These are phyloP conservation scores for Phytopythium mirpurense DNA, from an alignment of 352 stramenopile species.

Conservation along the genomic window DNA sequence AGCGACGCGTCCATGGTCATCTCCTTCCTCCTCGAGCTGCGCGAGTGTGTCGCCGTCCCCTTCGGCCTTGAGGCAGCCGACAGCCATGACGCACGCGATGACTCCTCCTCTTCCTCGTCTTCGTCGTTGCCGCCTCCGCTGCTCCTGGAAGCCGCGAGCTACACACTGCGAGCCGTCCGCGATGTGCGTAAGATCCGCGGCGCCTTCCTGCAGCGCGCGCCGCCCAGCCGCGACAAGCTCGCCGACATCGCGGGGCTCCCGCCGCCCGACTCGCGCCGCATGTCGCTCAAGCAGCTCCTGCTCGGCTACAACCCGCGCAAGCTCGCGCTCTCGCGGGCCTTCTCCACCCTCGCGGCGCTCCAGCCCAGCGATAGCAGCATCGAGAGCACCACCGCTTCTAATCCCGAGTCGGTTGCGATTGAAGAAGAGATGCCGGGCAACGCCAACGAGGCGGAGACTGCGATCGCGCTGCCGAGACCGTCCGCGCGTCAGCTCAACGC, in stretches of 20 bases:
- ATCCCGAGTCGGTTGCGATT: not conserved
- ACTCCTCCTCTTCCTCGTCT: not conserved
- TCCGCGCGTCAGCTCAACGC: slow-evolving; percentile 2
- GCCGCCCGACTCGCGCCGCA: slow-evolving; percentile 37
- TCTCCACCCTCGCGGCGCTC: slow-evolving; percentile 21
- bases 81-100: not conserved
- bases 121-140: not conserved
- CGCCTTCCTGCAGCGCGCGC: slow-evolving; percentile 48
- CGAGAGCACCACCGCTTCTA: too few species aligned
- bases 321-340: slow-evolving; percentile 57
- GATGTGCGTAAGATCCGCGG: slow-evolving; percentile 48
- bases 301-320: slow-evolving; percentile 70
- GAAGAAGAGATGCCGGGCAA: not conserved
- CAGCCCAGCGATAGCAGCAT: not conserved
- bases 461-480: not conserved
- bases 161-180: slow-evolving; percentile 26
- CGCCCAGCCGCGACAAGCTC: slow-evolving; percentile 40
- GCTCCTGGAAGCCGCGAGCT: slow-evolving; percentile 10
- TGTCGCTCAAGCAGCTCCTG: slow-evolving; percentile 77
- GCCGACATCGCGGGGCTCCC: slow-evolving; percentile 36
- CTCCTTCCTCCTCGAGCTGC: slow-evolving; percentile 56
- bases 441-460: too few species aligned
- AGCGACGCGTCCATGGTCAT: slow-evolving; percentile 33
- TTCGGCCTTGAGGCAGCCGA: not conserved
- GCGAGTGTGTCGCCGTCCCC: slow-evolving; percentile 32